Evolutionary conservation across 495 filamentous ascomycete genomes (phyloP), one percentile per base, ranked within the genome.

Genomic region (Letharia lupina): DNA sequence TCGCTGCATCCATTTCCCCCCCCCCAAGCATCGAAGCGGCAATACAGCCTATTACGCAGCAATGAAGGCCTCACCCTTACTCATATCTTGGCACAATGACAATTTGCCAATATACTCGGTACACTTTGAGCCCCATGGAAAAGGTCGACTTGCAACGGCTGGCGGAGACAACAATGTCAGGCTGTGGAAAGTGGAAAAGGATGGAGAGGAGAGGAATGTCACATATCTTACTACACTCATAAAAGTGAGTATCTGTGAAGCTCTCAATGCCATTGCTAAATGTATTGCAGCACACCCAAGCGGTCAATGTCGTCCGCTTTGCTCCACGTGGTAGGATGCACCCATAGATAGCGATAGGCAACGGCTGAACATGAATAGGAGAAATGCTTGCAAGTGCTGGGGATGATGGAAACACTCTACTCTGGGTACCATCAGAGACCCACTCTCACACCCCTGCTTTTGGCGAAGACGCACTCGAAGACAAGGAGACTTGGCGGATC

Each of bases 161-260:
- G 94, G 94, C 67, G 95, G 95, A 71, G 94, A 99, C 77, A 96
- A 95, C 76, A 94, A 97, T 81, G 91, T 99, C 73, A 84, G 94
- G 76, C 77, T 98, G 67, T 99, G 94, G 94, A 91, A 87, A 76
- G 79, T 99, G 61, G 90, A 96, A 63, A 78, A 83, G 33, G 87
- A 87, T 65, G 92, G 90, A n/a, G 93, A 96, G 54, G 89, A 91
- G 67, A 81, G 92, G 45, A 94, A 85, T 66, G 90, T 95, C 44
- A 87, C 90, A 37, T 99, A 98, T 73, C 76, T 99, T 62, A 91
- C 91, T 54, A 98, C 93, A 0, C 81, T 98, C 65, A 77, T 87
- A 39, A 96, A 95, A 60, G 71, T 71, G 37, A 39, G 59, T 31
- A 13, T 42, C 12, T 35, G 28, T 16, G 7, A 52, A 35, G 1